Base-by-base conservation (phyloP, 495 filamentous ascomycete genomes). In the Aspergillus bridgeri region DNA sequence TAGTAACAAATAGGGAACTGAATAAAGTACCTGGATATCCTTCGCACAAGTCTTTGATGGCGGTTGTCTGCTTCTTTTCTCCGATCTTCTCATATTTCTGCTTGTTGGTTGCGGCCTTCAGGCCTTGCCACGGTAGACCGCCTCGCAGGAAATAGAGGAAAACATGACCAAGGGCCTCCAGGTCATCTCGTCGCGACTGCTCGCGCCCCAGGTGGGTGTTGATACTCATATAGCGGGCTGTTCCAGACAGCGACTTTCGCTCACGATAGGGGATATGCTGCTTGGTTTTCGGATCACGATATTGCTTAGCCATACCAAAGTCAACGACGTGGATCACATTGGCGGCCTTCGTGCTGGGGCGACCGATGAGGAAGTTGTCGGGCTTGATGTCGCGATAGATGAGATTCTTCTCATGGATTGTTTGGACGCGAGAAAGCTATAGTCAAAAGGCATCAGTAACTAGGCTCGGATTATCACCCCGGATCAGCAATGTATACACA, bases 61-160 rank as follows among this genome's bases (percentile, higher is more conserved):
- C 82, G 22, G 94, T 98, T 0, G 93, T 96, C 77, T 98, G 94
- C 78, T 99, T 99, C 88, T 98, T 98, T 77, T 99, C 95, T 27
- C 94, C 94, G 73, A 99, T 99, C 80, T 98, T 98, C 76, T 99
- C 94, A 64, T 99, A 99, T 77, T 99, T 99, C 70, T 99, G 94
- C 83, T 99, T 99, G 80, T 99, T 99, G 58, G 94, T 99, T 18
- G 95, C 95, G 71, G 94, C 94, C 79, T 98, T 98, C 66, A 99
- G 79, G 51, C 94, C 94, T 76, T 99, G 94, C 94, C 94, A 99
- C 19, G 94, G 94, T 57, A 99, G 81, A 53, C 95, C 95, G 57
- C 94, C 94, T 49, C 95, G 81, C 60, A 99, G 78, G 78, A 99
- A 99, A 78, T 99, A 99, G 89, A 99, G 93, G 79, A 99, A 99